phyloP scores from a whole-genome alignment of 2,329 filamentous ascomycete species.

The Trichoderma koningiopsis region DNA sequence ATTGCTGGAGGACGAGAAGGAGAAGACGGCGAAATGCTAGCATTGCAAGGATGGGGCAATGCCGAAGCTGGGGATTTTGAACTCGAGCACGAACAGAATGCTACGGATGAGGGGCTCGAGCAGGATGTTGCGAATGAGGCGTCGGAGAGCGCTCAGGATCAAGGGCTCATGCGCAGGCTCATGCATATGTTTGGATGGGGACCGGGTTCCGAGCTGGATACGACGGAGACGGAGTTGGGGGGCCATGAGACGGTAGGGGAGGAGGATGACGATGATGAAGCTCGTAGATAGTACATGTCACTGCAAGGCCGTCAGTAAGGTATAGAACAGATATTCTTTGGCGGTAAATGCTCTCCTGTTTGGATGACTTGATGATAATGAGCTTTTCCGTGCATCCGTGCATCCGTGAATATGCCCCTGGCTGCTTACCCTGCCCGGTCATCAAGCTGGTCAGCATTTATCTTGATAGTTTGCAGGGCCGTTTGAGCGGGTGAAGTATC shows the following conservation, averaged over 20 bases:
- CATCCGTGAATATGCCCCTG: not conserved
- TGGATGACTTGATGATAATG: not conserved
- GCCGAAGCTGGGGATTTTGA: not conserved
- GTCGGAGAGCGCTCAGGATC: conserved; percentile 31
- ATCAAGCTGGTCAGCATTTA: not conserved
- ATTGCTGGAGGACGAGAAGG: conserved; percentile 23
- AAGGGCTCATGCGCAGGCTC: conserved; percentile 35
- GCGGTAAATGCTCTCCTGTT: not conserved
- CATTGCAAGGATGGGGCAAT: not conserved
- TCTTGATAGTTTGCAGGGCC: not conserved
- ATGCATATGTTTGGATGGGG: conserved; percentile 34
- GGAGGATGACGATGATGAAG: conserved; percentile 3
- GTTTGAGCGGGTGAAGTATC: not conserved
- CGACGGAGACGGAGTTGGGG: conserved; percentile 19
- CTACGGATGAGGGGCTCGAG: conserved; percentile 39
- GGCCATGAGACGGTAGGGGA: conserved; percentile 11
- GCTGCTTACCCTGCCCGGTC: not conserved
- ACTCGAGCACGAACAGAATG: not conserved
- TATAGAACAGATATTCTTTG: not conserved
- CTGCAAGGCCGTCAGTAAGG: not conserved
- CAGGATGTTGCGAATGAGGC: conserved; percentile 38
- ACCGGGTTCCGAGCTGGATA: conserved; percentile 12
- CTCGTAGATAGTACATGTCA: not conserved
- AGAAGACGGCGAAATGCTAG: not conserved
- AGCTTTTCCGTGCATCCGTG: not conserved